A percentile compares a stretch with the other conserved stretches of the same genome.
Evolutionary conservation across 169 alveolate species (phyloP).

Genomic region (Plasmodium inui): DNA sequence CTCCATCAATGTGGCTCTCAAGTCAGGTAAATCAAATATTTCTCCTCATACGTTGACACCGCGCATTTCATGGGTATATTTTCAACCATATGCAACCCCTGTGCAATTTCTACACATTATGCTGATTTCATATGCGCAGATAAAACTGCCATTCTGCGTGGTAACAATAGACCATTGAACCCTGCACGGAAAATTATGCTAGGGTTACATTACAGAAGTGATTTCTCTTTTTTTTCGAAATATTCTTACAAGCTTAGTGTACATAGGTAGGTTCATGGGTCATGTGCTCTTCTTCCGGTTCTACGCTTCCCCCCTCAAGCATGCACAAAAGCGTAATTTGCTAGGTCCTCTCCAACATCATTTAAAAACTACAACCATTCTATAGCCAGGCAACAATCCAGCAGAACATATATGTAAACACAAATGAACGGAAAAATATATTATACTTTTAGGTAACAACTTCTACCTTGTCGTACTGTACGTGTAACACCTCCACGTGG

Average conservation of each 20-base stretch:
- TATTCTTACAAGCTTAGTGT: not conserved
- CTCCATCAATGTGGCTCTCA: not conserved
- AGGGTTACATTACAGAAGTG: not conserved
- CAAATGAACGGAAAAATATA: not conserved
- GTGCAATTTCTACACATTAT: not conserved
- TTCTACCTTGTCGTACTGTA: not conserved
- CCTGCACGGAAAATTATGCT: not conserved
- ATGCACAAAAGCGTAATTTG: not conserved
- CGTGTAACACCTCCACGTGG: not conserved
- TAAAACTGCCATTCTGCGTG: not conserved
- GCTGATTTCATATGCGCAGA: not conserved
- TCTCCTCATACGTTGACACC: not conserved
- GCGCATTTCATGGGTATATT: not conserved
- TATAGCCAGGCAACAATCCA: not conserved
- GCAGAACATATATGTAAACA: not conserved
- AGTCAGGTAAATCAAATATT: not conserved
- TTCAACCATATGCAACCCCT: not conserved
- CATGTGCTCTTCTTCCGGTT: not conserved
- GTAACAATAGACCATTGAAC: not conserved
- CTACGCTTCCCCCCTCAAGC: not conserved
- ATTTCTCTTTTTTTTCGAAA: not conserved
- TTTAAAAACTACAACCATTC: not conserved
- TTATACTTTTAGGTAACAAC: not conserved
- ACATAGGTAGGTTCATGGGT: not conserved
- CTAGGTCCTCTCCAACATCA: not conserved